Conservation (phyloP, 78 protist genomes). For the Pigoraptor vietnamica region DNA sequence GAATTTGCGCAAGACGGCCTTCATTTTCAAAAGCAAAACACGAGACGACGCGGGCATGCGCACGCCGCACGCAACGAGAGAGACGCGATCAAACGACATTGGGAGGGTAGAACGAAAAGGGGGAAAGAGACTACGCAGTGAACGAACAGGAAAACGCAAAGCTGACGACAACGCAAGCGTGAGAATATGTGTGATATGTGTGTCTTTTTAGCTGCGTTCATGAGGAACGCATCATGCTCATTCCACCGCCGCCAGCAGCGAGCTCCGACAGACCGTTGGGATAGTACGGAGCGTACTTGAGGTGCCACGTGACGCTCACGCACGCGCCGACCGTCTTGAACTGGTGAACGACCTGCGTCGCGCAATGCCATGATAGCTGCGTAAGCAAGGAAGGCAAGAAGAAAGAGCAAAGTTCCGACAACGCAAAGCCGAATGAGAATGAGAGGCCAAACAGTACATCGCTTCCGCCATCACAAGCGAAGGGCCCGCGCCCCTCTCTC, state of each 20-base stretch:
- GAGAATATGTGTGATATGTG: not conserved
- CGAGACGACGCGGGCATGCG: no score
- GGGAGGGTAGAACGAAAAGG: no score
- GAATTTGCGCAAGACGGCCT: no score
- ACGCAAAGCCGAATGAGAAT: no score
- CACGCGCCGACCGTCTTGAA: conserved; percentile 8
- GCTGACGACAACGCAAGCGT: not conserved
- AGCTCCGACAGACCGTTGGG: not conserved
- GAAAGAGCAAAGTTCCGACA: no score
- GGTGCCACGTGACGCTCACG: conserved; percentile 3
- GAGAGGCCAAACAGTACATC: no score
- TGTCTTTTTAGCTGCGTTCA: no score
- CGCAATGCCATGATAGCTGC: not conserved
- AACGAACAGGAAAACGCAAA: not conserved
- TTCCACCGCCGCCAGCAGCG: not conserved
- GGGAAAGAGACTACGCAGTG: no score
- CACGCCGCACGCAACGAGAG: no score
- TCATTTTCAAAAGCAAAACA: no score
- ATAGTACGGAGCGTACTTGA: not conserved
- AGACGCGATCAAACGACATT: no score
- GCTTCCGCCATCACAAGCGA: not conserved
- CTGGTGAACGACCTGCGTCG: conserved; percentile 3
- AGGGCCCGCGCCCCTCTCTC: not conserved
- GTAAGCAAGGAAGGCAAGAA: no score
- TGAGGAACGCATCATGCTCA: not conserved